Conservation (phyloP, 768 basidiomycete species). For the Termitomyces bulborhizus region DNA sequence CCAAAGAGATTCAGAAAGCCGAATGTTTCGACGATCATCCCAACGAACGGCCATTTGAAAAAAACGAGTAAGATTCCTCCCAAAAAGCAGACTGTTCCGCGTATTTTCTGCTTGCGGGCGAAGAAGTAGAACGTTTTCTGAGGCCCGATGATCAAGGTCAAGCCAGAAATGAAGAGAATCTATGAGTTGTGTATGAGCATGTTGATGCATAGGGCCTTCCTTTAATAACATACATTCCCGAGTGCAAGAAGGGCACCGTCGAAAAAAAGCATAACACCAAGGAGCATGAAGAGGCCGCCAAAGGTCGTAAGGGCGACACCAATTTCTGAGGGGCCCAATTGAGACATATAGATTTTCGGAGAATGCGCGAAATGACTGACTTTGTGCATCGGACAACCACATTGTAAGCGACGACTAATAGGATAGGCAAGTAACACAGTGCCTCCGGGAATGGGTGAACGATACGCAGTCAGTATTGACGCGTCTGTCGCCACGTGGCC, state of each 20-base stretch:
- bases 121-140: slow-evolving; percentile 99
- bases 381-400: slow-evolving; percentile 67
- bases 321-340: slow-evolving; percentile 55
- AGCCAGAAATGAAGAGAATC: slow-evolving; percentile 91
- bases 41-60: slow-evolving; percentile 90
- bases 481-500: slow-evolving; percentile 15
- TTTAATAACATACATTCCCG: slow-evolving; percentile 66
- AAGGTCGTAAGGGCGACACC: slow-evolving; percentile 96
- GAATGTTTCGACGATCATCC: slow-evolving; percentile 90
- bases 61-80: slow-evolving; percentile 92
- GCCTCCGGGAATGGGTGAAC: slow-evolving; percentile 8
- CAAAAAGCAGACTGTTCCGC: slow-evolving; percentile 84
- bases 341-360: not conserved
- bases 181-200: slow-evolving; percentile 24
- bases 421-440: not conserved
- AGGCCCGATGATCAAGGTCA: slow-evolving; percentile 95
- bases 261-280: slow-evolving; percentile 94
- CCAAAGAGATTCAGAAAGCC: slow-evolving; percentile 98
- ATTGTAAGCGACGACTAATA: slow-evolving; percentile 24
- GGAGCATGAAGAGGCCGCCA: slow-evolving; percentile 91
- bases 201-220: not conserved
- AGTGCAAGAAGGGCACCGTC: slow-evolving; percentile 93
- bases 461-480: not conserved
- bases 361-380: slow-evolving; percentile 25
- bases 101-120: slow-evolving; percentile 88